These are phyloP conservation scores for Aspergillus funiculosus DNA, from an alignment of 495 filamentous ascomycete genomes.

Conservation along the genomic window DNA sequence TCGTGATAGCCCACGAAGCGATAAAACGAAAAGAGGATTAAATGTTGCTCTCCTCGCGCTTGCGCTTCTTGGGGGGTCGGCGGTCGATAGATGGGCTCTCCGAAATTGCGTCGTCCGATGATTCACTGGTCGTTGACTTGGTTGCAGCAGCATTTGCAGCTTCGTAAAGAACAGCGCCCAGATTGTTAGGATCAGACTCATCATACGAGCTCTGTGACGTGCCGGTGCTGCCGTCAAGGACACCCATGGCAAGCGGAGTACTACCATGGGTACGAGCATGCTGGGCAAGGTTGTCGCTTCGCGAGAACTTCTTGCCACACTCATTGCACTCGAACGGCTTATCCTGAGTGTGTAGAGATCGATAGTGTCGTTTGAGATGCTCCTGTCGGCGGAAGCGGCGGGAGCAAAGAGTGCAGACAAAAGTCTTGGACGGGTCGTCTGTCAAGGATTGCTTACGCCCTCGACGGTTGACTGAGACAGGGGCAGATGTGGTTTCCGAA, in stretches of 20 bases:
- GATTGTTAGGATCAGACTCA: slow-evolving; percentile 53
- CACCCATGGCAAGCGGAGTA: slow-evolving; percentile 81
- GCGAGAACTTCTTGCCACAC: slow-evolving; percentile 98
- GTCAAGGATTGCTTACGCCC: slow-evolving; percentile 98
- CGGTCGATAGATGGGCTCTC: slow-evolving; percentile 43
- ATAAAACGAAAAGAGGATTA: slow-evolving; percentile 23
- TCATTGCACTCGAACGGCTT: slow-evolving; percentile 98
- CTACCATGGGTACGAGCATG: slow-evolving; percentile 91
- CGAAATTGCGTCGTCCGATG: slow-evolving; percentile 40
- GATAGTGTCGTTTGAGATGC: slow-evolving; percentile 97
- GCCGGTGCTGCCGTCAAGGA: slow-evolving; percentile 63
- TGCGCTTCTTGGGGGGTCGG: slow-evolving; percentile 66
- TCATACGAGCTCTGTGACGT: slow-evolving; percentile 39
- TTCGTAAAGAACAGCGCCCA: slow-evolving; percentile 72
- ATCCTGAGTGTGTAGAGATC: slow-evolving; percentile 95
- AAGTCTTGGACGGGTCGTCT: slow-evolving; percentile 97
- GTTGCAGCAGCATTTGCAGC: slow-evolving; percentile 62
- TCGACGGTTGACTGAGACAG: slow-evolving; percentile 76
- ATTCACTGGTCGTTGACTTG: slow-evolving; percentile 47
- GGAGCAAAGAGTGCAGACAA: slow-evolving; percentile 91
- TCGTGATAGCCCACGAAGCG: slow-evolving; percentile 23
- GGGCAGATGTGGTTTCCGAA: slow-evolving; percentile 37
- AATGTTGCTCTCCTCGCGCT: slow-evolving; percentile 50
- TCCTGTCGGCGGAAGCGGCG: slow-evolving; percentile 98
- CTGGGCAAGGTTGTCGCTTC: slow-evolving; percentile 94